Percentiles rank a stretch among this genome's conserved stretches.
These are phyloP conservation scores for Exophiala calicioides DNA, from an alignment of 2,329 filamentous ascomycete genomes.

Conservation along the genomic window DNA sequence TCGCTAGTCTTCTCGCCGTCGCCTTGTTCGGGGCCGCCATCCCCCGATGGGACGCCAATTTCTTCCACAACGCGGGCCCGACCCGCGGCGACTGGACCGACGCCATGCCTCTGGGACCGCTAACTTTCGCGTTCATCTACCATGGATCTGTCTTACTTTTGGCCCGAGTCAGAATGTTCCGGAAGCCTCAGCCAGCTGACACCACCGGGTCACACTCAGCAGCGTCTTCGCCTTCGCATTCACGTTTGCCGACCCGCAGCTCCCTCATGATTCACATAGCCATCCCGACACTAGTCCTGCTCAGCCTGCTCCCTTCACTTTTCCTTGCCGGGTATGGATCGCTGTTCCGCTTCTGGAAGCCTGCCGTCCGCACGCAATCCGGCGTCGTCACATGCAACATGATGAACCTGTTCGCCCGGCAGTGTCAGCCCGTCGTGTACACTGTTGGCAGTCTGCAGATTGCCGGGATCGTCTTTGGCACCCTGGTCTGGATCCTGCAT, in stretches of 20 bases:
- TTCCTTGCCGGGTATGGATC: slow-evolving; percentile 34
- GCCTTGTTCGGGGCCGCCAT: slow-evolving; percentile 35
- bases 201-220: not conserved
- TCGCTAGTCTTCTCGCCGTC: slow-evolving; percentile 32
- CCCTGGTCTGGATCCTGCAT: slow-evolving; percentile 32
- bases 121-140: slow-evolving; percentile 26
- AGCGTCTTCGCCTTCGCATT: not conserved
- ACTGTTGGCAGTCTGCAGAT: slow-evolving; percentile 35
- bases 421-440: slow-evolving; percentile 37
- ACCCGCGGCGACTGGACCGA: slow-evolving; percentile 37
- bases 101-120: slow-evolving; percentile 34
- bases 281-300: slow-evolving; percentile 22
- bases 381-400: slow-evolving; percentile 30
- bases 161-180: slow-evolving; percentile 5
- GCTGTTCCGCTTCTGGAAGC: slow-evolving; percentile 36
- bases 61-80: slow-evolving; percentile 33
- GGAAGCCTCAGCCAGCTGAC: not conserved
- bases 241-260: slow-evolving; percentile 2
- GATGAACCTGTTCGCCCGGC: slow-evolving; percentile 32
- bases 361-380: slow-evolving; percentile 25
- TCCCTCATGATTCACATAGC: slow-evolving; percentile 21
- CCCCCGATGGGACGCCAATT: slow-evolving; percentile 33
- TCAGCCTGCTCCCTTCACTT: slow-evolving; percentile 30
- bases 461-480: slow-evolving; percentile 33
- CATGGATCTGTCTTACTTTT: slow-evolving; percentile 19